Percentiles rank a stretch among this genome's conserved stretches.
Conservation (phyloP, 148 eudicot species). For the Camellia japonica region DNA sequence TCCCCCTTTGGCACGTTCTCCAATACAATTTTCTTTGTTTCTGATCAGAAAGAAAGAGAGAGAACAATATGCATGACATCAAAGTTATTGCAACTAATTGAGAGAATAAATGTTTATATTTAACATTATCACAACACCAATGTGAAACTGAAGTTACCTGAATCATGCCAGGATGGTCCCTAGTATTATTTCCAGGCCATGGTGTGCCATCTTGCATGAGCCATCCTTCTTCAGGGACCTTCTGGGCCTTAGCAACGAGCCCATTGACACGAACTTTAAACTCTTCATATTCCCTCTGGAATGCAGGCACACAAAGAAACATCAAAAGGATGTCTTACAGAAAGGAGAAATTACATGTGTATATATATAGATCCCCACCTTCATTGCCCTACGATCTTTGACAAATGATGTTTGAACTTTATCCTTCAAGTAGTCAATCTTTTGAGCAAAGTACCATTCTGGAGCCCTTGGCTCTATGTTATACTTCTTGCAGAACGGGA, state of each 20-base stretch:
- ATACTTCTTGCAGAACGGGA: conserved; percentile 82
- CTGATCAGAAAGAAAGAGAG: too few relatives aligned
- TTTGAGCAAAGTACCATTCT: conserved; percentile 81
- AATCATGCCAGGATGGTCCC: conserved; percentile 81
- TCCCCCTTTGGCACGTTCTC: too few relatives aligned
- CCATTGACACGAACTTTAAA: conserved; percentile 66
- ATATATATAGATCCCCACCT: conserved; percentile 36
- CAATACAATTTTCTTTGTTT: too few relatives aligned
- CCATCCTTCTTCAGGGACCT: conserved; percentile 79
- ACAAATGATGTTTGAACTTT: conserved; percentile 74
- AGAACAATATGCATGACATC: neutral
- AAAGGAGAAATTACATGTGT: neutral
- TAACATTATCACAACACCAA: neutral
- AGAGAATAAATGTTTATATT: neutral
- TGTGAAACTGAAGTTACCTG: conserved; percentile 43
- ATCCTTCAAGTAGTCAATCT: conserved; percentile 72
- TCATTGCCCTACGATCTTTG: conserved; percentile 87
- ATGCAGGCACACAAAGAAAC: neutral
- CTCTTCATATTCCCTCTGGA: conserved; percentile 79
- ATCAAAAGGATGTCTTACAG: neutral
- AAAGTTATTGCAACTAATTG: neutral
- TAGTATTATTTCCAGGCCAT: conserved; percentile 70
- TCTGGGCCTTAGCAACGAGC: conserved; percentile 56
- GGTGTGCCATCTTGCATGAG: conserved; percentile 75
- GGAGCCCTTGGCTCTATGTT: conserved; percentile 89